phyloP scores from a whole-genome alignment of 2,329 filamentous ascomycete genomes.

The Exophiala alcalophila region DNA sequence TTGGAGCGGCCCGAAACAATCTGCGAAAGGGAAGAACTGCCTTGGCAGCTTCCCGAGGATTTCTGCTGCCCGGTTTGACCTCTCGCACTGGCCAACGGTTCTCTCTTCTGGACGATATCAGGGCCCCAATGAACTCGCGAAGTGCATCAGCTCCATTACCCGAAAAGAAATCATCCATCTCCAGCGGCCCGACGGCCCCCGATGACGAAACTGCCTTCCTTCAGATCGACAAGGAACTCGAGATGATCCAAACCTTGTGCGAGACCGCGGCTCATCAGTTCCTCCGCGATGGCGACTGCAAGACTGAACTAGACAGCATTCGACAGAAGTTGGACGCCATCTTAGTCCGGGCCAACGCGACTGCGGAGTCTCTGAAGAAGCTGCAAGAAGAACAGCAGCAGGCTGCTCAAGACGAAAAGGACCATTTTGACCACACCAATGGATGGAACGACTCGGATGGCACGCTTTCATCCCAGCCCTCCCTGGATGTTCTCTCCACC shows the following conservation, averaged over 20 bases:
- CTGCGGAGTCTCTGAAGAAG: constrained; percentile 55
- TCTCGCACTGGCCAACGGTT: constrained; percentile 6
- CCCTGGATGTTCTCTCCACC: constrained; percentile 13
- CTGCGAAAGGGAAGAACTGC: constrained; percentile 82
- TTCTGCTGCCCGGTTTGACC: constrained; percentile 21
- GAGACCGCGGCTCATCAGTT: constrained; percentile 87
- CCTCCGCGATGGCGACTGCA: constrained; percentile 81
- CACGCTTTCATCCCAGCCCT: constrained; percentile 15
- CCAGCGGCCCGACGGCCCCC: background rate
- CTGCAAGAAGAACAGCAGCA: constrained; percentile 44
- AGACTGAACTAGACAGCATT: constrained; percentile 69
- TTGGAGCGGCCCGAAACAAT: constrained; percentile 75
- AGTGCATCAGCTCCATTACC: constrained; percentile 10
- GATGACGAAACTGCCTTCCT: constrained; percentile 63
- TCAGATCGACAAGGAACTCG: constrained; percentile 71
- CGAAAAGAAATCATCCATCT: constrained; percentile 7
- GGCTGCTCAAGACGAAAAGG: constrained; percentile 25
- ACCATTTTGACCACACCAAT: constrained; percentile 8
- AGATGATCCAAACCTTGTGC: constrained; percentile 75
- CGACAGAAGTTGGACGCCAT: constrained; percentile 64
- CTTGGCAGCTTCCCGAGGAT: constrained; percentile 57
- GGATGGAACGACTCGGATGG: constrained; percentile 8
- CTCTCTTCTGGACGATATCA: constrained; percentile 13
- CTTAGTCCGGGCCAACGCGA: constrained; percentile 57
- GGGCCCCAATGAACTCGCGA: constrained; percentile 12